These are phyloP conservation scores for Solanum peruvianum DNA, from an alignment of 257 asterid species.

Conservation along the genomic window DNA sequence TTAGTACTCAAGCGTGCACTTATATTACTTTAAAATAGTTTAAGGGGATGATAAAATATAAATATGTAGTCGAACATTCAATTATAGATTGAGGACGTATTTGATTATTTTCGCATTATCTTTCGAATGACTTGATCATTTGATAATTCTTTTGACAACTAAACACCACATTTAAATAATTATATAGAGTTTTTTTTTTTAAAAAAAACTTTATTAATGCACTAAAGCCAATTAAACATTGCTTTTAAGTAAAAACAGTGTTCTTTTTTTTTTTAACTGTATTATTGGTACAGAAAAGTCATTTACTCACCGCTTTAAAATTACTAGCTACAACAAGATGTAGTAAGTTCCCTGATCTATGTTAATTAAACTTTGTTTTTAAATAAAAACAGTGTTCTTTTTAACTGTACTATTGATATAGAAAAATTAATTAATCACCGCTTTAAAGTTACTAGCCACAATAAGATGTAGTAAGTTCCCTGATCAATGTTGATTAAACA, in stretches of 20 bases:
- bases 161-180: not conserved
- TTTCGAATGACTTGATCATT: not conserved
- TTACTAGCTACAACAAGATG: not conserved
- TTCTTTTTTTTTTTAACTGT: not conserved
- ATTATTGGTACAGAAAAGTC: not conserved
- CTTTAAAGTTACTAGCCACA: too few relatives aligned
- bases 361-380: too few relatives aligned
- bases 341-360: not conserved
- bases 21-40: too few relatives aligned
- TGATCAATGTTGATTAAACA: too few relatives aligned
- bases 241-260: not conserved
- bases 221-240: not conserved
- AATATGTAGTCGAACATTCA: too few relatives aligned
- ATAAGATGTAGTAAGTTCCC: too few relatives aligned
- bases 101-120: not conserved
- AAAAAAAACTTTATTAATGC: not conserved
- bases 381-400: too few relatives aligned
- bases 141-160: not conserved
- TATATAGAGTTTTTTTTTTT: not conserved
- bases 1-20: too few relatives aligned
- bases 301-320: not conserved
- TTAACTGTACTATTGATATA: too few relatives aligned
- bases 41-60: too few relatives aligned
- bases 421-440: too few relatives aligned
- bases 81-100: too few relatives aligned